These are phyloP conservation scores for Cryoendolithus antarcticus DNA, from an alignment of 2,329 filamentous ascomycete genomes.

Conservation along the genomic window DNA sequence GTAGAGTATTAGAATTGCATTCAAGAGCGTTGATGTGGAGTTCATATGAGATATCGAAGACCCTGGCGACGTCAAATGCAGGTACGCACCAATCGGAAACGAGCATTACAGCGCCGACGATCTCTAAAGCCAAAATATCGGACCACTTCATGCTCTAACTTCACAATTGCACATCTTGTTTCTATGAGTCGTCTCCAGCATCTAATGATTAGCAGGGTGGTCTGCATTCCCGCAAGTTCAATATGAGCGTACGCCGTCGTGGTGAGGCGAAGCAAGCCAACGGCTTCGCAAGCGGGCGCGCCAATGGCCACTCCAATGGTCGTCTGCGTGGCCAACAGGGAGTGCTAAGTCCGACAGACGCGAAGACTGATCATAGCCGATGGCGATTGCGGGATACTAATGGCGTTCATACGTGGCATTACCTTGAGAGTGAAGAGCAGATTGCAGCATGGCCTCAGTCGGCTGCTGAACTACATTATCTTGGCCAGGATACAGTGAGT, in stretches of 20 bases:
- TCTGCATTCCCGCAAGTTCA: neutral
- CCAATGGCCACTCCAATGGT: neutral
- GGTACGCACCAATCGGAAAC: no score
- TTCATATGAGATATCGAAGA: no score
- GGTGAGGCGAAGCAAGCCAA: conserved; percentile 10
- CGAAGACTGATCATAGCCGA: conserved; percentile 58
- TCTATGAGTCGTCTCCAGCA: no score
- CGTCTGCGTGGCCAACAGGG: no score
- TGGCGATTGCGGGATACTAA: conserved; percentile 78
- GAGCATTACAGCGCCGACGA: no score
- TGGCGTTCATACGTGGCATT: conserved; percentile 89
- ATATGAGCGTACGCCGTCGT: conserved; percentile 11
- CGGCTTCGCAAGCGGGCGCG: conserved; percentile 7
- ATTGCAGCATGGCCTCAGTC: conserved; percentile 71
- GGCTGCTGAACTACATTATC: conserved; percentile 75
- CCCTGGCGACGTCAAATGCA: no score
- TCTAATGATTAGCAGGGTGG: neutral
- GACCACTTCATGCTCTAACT: no score
- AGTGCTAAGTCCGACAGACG: conserved; percentile 3
- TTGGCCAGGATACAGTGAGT: conserved; percentile 65
- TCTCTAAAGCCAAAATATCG: no score
- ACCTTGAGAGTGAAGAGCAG: conserved; percentile 61
- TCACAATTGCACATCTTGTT: no score
- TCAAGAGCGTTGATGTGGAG: no score
- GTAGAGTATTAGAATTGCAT: no score